A percentile compares a stretch with the other conserved stretches of the same genome.
Conservation (phyloP, 176 grass and related monocot genomes). For the Avena sativa region DNA sequence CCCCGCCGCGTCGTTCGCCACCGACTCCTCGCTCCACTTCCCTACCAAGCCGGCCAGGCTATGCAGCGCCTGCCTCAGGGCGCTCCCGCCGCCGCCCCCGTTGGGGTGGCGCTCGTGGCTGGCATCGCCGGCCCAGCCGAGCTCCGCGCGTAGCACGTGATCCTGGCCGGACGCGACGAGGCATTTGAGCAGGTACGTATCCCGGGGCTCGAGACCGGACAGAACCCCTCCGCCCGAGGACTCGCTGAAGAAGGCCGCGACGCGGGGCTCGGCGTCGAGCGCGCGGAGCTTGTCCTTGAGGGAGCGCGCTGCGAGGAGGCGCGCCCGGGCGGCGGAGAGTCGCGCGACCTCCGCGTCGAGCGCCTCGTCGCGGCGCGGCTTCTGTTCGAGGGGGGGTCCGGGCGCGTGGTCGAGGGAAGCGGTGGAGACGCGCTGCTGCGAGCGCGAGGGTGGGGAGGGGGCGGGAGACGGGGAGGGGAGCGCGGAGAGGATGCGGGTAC, state of each 20-base stretch:
- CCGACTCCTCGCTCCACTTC: constrained; percentile 70
- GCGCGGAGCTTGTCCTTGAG: constrained; percentile 63
- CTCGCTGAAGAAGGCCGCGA: constrained; percentile 65
- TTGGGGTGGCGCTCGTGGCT: constrained; percentile 17
- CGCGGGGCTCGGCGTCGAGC: constrained; percentile 72
- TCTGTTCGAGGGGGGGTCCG: constrained; percentile 32
- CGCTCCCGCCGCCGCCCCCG: constrained; percentile 39
- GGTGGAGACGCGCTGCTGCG: constrained; percentile 53
- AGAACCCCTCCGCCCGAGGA: constrained; percentile 1
- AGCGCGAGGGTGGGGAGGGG: constrained; percentile 35
- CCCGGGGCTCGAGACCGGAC: constrained; percentile 45
- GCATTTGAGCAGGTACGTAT: constrained; percentile 86
- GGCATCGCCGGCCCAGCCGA: constrained; percentile 55
- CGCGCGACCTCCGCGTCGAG: constrained; percentile 68
- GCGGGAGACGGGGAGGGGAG: constrained; percentile 49
- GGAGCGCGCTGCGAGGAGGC: constrained; percentile 48
- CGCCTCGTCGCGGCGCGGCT: constrained; percentile 37
- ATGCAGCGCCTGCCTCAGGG: constrained; percentile 68
- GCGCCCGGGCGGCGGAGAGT: constrained; percentile 52
- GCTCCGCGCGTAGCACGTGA: constrained; percentile 76
- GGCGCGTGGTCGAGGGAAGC: constrained; percentile 45
- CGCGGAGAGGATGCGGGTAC: constrained; percentile 36
- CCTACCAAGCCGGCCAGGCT: constrained; percentile 68
- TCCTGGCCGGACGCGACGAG: constrained; percentile 85
- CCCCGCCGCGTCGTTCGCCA: constrained; percentile 29